phyloP scores from a whole-genome alignment of 495 filamentous ascomycete genomes.

The Oidiodendron maius region DNA sequence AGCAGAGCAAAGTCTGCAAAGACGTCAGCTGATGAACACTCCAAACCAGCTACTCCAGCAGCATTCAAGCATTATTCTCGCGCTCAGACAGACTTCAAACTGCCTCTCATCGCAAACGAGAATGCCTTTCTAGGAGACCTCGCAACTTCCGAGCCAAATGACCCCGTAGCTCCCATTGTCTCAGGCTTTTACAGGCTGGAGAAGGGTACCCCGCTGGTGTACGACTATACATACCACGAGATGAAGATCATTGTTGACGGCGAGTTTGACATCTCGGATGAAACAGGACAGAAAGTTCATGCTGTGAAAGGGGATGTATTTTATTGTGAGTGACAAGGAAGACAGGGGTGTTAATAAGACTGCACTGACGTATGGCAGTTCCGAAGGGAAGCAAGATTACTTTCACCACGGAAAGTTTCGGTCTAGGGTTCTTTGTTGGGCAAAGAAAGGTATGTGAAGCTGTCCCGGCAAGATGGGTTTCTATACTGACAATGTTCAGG shows the following conservation, averaged over 20 bases:
- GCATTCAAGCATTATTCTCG: conserved; percentile 49
- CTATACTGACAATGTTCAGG: conserved; percentile 6
- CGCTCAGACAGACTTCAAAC: conserved; percentile 61
- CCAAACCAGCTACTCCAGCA: conserved; percentile 8
- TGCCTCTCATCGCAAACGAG: conserved; percentile 65
- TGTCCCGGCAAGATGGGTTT: no score
- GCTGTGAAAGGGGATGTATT: conserved; percentile 69
- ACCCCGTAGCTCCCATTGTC: conserved; percentile 58
- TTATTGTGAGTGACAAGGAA: conserved; percentile 33
- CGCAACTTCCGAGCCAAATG: conserved; percentile 44
- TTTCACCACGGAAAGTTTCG: conserved; percentile 64
- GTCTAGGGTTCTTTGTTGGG: conserved; percentile 63
- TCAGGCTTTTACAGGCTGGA: conserved; percentile 70
- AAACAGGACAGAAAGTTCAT: conserved; percentile 62
- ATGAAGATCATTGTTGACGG: conserved; percentile 78
- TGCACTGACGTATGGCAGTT: conserved; percentile 26
- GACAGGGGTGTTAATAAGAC: conserved; percentile 19
- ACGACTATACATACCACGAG: conserved; percentile 72
- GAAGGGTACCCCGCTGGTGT: conserved; percentile 67
- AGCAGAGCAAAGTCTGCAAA: conserved; percentile 26
- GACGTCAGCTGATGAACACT: conserved; percentile 17
- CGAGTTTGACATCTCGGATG: conserved; percentile 66
- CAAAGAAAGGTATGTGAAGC: conserved; percentile 27
- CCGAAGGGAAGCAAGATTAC: conserved; percentile 74
- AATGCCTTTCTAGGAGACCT: conserved; percentile 71